A percentile compares a stretch with the other conserved stretches of the same genome.
Conservation (phyloP, 139 green algal species). For the Chlorella sorokiniana region DNA sequence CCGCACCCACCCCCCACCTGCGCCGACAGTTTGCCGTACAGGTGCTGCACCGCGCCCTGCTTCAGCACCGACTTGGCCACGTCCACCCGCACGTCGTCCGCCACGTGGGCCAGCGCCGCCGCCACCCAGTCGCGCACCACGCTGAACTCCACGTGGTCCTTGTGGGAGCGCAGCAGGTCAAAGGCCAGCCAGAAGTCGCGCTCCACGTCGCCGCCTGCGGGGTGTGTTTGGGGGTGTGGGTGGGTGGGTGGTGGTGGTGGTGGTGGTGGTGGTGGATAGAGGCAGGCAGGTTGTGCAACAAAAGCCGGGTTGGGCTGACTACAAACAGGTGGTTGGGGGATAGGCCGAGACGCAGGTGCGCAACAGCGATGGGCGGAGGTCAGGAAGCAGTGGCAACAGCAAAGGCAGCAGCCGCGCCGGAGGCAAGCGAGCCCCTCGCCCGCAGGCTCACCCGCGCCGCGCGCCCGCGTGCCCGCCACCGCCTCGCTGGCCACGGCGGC, state of each 20-base stretch:
- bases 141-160: constrained; percentile 96
- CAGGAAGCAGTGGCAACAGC: background rate
- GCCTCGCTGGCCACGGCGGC: constrained; percentile 82
- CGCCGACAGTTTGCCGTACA: constrained; percentile 89
- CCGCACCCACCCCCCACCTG: constrained; percentile 45
- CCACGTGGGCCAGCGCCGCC: constrained; percentile 48
- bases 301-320: too few species aligned
- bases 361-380: background rate
- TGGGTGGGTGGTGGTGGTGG: too few species aligned
- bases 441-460: constrained; percentile 47
- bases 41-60: constrained; percentile 91
- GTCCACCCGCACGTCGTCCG: constrained; percentile 73
- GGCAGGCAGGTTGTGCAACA: too few species aligned
- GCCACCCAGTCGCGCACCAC: constrained; percentile 84
- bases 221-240: too few species aligned
- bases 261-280: background rate
- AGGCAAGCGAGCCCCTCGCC: background rate
- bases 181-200: constrained; percentile 88
- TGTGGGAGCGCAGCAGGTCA: constrained; percentile 84
- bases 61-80: constrained; percentile 91
- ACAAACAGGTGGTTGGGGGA: too few species aligned
- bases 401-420: background rate
- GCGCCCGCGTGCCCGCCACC: constrained; percentile 87
- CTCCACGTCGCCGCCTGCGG: constrained; percentile 62
- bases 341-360: too few species aligned